Evolutionary conservation across 2,329 filamentous ascomycete species (phyloP).

Genomic region (Pleoardoris graminearum): DNA sequence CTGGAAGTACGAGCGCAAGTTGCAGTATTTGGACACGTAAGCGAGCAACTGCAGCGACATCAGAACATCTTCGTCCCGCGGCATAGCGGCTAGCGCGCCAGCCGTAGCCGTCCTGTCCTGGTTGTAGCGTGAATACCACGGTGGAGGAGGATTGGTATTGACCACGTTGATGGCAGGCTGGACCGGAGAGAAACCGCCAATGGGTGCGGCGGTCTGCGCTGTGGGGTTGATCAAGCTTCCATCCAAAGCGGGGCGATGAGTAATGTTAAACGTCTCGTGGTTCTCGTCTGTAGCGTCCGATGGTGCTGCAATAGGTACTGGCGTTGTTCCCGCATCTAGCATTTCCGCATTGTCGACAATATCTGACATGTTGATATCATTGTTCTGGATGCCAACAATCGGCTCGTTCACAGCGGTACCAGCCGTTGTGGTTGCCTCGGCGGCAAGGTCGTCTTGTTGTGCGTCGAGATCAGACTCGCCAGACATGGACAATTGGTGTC

Average conservation of each 20-base stretch:
- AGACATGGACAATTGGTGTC: constrained; percentile 85
- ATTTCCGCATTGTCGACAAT: constrained; percentile 83
- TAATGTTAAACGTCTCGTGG: constrained; percentile 86
- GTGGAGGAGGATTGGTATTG: constrained; percentile 75
- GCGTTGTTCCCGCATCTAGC: constrained; percentile 69
- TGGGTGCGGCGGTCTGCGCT: constrained; percentile 67
- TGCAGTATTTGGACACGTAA: constrained; percentile 98
- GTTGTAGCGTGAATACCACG: constrained; percentile 77
- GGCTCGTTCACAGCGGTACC: constrained; percentile 71
- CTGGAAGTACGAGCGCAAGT: constrained; percentile 92
- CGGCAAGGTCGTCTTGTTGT: constrained; percentile 78
- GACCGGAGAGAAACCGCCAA: constrained; percentile 71
- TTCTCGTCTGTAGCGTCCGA: constrained; percentile 79
- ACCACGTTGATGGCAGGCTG: constrained; percentile 68
- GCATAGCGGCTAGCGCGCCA: constrained; percentile 85
- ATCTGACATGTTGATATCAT: constrained; percentile 82
- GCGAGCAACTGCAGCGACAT: constrained; percentile 97
- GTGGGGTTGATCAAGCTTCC: constrained; percentile 78
- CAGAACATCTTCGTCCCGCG: constrained; percentile 93
- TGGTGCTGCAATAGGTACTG: constrained; percentile 74
- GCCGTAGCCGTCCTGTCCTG: constrained; percentile 70
- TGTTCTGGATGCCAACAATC: constrained; percentile 76
- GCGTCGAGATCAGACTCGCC: constrained; percentile 79
- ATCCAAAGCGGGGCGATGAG: constrained; percentile 80
- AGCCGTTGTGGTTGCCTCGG: constrained; percentile 75